Conservation (phyloP, 164 flowering plant species). For the Umbilicus rupestris region DNA sequence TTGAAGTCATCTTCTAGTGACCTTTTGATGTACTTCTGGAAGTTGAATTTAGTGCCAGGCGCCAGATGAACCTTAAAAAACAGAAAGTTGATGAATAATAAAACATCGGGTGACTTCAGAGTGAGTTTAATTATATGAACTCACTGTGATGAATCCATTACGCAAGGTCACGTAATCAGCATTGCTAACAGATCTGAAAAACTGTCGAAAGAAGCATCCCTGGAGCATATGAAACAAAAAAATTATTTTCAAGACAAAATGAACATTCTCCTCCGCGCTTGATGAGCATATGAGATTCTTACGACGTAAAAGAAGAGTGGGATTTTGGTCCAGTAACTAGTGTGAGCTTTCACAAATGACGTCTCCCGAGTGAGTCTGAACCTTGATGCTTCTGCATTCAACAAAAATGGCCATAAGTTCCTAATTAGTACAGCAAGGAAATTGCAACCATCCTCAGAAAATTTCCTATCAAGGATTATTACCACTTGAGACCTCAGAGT, state of each 20-base stretch:
- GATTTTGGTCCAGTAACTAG: conserved; percentile 62
- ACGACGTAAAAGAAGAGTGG: conserved; percentile 69
- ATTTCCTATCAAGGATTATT: too few relatives aligned
- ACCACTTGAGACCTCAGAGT: conserved; percentile 78
- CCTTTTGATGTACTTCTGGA: conserved; percentile 53
- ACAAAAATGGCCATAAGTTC: neutral
- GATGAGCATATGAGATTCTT: conserved; percentile 28
- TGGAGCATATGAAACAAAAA: conserved; percentile 26
- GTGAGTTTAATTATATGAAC: conserved; percentile 8
- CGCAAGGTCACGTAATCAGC: conserved; percentile 84
- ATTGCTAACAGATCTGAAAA: conserved; percentile 71
- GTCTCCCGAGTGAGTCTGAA: conserved; percentile 94
- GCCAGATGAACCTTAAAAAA: conserved; percentile 42
- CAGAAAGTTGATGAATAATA: neutral
- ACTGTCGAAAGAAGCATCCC: conserved; percentile 88
- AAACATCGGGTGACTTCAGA: too few relatives aligned
- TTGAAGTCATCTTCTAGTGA: conserved; percentile 64
- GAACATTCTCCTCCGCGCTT: too few relatives aligned
- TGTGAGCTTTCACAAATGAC: conserved; percentile 86
- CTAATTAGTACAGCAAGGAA: neutral
- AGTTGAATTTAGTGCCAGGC: conserved; percentile 46
- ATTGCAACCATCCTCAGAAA: neutral
- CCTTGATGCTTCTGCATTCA: conserved; percentile 73
- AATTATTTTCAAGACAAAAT: too few relatives aligned
- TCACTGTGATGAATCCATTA: conserved; percentile 64